Percentiles rank a stretch among this genome's conserved stretches.
These are phyloP conservation scores for Oryza officinalis DNA, from an alignment of 176 grass and related monocot species.

Conservation along the genomic window DNA sequence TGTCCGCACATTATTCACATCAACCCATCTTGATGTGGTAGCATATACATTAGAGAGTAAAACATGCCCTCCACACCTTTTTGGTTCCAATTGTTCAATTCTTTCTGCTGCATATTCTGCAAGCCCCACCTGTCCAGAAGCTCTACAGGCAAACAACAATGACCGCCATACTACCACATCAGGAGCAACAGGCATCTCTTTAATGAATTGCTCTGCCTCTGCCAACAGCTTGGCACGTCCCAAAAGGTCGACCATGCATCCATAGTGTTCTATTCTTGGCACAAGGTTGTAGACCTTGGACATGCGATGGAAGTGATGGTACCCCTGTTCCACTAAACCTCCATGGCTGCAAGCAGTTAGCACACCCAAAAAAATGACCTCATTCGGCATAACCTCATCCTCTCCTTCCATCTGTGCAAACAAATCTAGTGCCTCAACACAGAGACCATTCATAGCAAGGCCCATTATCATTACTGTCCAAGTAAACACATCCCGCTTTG, in stretches of 20 bases:
- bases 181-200: slow-evolving; percentile 68
- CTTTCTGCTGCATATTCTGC: slow-evolving; percentile 72
- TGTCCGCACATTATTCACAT: slow-evolving; percentile 69
- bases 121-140: slow-evolving; percentile 55
- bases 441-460: slow-evolving; percentile 73
- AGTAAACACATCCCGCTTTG: slow-evolving; percentile 65
- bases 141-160: slow-evolving; percentile 78
- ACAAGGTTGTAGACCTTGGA: slow-evolving; percentile 56
- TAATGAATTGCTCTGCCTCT: slow-evolving; percentile 65
- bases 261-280: slow-evolving; percentile 76
- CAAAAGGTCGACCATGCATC: slow-evolving; percentile 88
- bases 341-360: slow-evolving; percentile 89
- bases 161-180: slow-evolving; percentile 83
- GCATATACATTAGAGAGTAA: slow-evolving; percentile 96
- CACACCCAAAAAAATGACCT: slow-evolving; percentile 80
- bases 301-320: slow-evolving; percentile 78
- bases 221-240: slow-evolving; percentile 77
- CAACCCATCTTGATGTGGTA: slow-evolving; percentile 69
- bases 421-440: slow-evolving; percentile 72
- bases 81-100: slow-evolving; percentile 64
- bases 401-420: slow-evolving; percentile 86
- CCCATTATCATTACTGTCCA: slow-evolving; percentile 94
- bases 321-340: slow-evolving; percentile 79
- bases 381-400: slow-evolving; percentile 63
- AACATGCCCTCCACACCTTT: slow-evolving; percentile 54